Conservation (phyloP, 208 protist species). For the Acanthamoeba sp. region DNA sequence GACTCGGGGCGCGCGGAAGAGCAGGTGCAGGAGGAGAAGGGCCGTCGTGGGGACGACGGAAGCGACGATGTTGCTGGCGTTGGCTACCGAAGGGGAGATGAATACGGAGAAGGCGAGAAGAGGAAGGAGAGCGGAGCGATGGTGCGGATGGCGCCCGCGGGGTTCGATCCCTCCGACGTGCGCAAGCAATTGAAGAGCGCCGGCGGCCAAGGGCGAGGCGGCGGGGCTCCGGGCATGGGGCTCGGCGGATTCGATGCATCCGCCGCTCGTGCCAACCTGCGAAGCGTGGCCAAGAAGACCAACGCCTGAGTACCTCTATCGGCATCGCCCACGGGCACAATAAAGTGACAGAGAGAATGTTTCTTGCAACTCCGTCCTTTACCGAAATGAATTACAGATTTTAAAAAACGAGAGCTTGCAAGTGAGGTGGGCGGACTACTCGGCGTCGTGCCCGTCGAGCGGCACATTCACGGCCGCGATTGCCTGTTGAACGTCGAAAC, state of each 20-base stretch:
- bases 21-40: not conserved
- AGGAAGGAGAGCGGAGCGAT: not conserved
- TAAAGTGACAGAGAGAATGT: no score
- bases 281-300: not conserved
- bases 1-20: not conserved
- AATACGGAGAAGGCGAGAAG: no score
- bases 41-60: no score
- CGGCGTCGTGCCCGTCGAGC: no score
- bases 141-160: not conserved
- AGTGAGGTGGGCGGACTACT: no score
- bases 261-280: not conserved
- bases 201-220: not conserved
- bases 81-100: no score
- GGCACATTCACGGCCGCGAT: no score
- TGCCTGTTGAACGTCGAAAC: no score
- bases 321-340: no score
- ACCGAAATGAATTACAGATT: no score
- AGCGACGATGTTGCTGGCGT: not conserved
- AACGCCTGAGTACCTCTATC: not conserved
- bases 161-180: not conserved
- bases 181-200: not conserved
- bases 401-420: no score
- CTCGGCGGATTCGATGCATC: slow-evolving; percentile 36
- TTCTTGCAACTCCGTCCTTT: no score
- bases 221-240: not conserved